Base-by-base conservation (phyloP, 1,284 basidiomycete species). In the Cryptococcus deneoformans region DNA sequence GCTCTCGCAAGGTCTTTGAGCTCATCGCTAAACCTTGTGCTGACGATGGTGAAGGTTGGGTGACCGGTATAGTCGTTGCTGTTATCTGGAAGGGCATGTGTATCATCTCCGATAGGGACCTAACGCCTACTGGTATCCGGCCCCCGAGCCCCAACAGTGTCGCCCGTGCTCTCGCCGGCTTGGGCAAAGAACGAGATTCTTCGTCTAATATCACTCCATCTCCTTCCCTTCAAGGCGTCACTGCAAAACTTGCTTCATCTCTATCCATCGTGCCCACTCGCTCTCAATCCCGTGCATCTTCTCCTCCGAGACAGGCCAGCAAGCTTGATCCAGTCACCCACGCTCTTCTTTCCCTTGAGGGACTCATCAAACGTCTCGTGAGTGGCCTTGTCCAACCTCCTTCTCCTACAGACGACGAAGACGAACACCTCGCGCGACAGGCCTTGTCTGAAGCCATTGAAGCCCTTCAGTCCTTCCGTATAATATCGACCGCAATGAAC, bases 1-100 rank as follows among this genome's bases (percentile, higher is more conserved):
- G 62, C 2, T 68, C 74, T 8, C 69, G 72, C 46, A 73, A 72
- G 53, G 72, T 70, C 7, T 67, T 79, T 36, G 75, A 77, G 51
- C 53, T 67, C 50, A 62, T 79, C 46, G 71, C 73, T 9, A 66
- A 60, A 34, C 73, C 74, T 1, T 78, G 77, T 59, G 64, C 65
- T 36, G 75, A 78, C 42, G 77, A 77, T 50, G 78, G 78, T 39
- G 77, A 79, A 63, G 75, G 71, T 8, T 79, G 78, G 78, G 64
- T 76, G 16, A 76, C 77, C 24, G 75, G 75, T 36, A 69, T 79
- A 7, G 68, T 77, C 37, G 77, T 78, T 9, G 67, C 77, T 4
- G 68, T 75, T 5, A 67, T 76, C 40, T 79, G 78, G 78, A 73
- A 73, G 49, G 78, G 75, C 10, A 75, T 79, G 69, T 70, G 74